These are phyloP conservation scores for Lichtheimia ornata DNA, from an alignment of 371 early-diverging fungal species.

Conservation along the genomic window DNA sequence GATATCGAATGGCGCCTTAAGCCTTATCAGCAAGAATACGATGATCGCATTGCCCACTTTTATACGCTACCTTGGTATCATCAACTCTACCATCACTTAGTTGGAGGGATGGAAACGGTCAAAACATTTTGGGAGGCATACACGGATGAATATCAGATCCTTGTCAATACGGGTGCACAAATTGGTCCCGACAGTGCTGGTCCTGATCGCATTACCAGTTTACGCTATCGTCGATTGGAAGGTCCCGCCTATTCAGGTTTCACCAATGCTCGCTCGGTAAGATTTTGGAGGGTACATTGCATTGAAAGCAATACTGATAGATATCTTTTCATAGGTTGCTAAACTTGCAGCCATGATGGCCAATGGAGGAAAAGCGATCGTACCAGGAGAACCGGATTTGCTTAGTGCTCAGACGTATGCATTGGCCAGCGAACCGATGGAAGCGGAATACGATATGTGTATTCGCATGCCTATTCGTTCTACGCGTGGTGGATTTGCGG, in stretches of 20 bases:
- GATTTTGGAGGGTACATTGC: background rate
- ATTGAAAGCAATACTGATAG: conserved; percentile 1
- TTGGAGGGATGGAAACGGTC: background rate
- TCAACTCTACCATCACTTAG: background rate
- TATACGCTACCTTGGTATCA: background rate
- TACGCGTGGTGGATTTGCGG: conserved; percentile 14
- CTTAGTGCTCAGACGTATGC: conserved; percentile 25
- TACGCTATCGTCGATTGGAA: conserved; percentile 20
- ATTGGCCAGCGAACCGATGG: conserved; percentile 19
- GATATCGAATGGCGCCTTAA: conserved; percentile 61
- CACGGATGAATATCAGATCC: no score
- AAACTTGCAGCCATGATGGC: conserved; percentile 69
- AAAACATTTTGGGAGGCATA: background rate
- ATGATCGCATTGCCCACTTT: conserved; percentile 5
- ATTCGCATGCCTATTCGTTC: background rate
- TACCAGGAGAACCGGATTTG: conserved; percentile 44
- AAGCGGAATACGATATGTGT: conserved; percentile 4
- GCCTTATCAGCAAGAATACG: conserved; percentile 18
- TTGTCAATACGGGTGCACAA: no score
- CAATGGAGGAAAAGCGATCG: conserved; percentile 58
- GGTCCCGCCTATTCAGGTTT: conserved; percentile 45
- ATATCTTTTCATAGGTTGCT: conserved; percentile 47
- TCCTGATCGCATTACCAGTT: background rate
- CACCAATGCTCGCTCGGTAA: conserved; percentile 65
- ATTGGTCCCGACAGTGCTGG: no score